phyloP scores from a whole-genome alignment of 1,139 yeast genomes.

The Geotrichum fermentans region DNA sequence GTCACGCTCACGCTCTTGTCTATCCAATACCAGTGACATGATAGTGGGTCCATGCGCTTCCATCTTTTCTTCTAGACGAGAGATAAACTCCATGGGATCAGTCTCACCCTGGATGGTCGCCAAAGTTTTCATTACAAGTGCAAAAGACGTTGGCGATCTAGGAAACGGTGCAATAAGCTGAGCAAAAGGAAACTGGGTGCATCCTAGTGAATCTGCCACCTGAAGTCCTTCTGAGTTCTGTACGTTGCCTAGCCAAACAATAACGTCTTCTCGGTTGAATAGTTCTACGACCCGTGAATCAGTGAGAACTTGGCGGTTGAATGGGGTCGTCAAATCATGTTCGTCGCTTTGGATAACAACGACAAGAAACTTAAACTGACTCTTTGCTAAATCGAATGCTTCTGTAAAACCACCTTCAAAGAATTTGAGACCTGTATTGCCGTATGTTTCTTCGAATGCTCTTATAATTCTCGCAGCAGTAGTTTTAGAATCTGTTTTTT shows the following conservation, averaged over 20 bases:
- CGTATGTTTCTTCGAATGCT: slow-evolving; percentile 40
- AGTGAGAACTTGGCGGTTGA: slow-evolving; percentile 55
- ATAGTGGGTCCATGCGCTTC: slow-evolving; percentile 61
- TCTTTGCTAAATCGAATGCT: slow-evolving; percentile 64
- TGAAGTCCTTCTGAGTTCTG: slow-evolving; percentile 79
- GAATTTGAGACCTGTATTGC: slow-evolving; percentile 38
- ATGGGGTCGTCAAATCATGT: slow-evolving; percentile 55
- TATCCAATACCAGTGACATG: slow-evolving; percentile 53
- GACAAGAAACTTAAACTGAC: slow-evolving; percentile 62
- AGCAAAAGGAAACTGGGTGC: slow-evolving; percentile 73
- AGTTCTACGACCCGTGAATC: slow-evolving; percentile 50
- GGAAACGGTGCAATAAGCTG: slow-evolving; percentile 58
- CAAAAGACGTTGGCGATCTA: slow-evolving; percentile 35
- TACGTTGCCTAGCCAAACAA: slow-evolving; percentile 88
- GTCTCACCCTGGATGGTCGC: slow-evolving; percentile 60
- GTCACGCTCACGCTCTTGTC: slow-evolving; percentile 55
- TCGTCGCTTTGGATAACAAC: slow-evolving; percentile 71
- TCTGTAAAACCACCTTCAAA: slow-evolving; percentile 72
- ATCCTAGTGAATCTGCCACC: slow-evolving; percentile 69
- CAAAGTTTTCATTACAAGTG: slow-evolving; percentile 50
- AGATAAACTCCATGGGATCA: slow-evolving; percentile 36
- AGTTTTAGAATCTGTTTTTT: slow-evolving; percentile 40
- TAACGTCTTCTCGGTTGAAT: slow-evolving; percentile 47
- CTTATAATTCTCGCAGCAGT: slow-evolving; percentile 41
- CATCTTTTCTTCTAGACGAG: slow-evolving; percentile 34